Conservation (phyloP, 2,329 filamentous ascomycete species). For the Trichoderma citrinoviride region DNA sequence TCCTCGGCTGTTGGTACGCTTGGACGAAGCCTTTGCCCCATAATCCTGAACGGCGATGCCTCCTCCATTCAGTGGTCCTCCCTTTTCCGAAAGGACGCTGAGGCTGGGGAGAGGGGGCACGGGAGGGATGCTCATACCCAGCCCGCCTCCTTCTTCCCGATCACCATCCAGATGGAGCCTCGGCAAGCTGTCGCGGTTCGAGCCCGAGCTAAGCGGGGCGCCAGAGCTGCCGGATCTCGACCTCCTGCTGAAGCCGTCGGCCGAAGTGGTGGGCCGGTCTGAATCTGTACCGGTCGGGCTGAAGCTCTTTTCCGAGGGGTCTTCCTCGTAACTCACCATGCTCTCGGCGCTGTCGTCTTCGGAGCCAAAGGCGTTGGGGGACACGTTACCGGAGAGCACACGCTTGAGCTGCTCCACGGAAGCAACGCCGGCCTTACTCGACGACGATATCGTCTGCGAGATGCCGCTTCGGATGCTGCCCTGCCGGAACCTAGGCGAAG, state of each 20-base stretch:
- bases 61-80: constrained; percentile 28
- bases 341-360: constrained; percentile 62
- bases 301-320: constrained; percentile 65
- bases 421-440: constrained; percentile 51
- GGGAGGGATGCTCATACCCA: constrained; percentile 48
- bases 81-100: constrained; percentile 33
- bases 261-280: constrained; percentile 33
- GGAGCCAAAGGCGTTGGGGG: constrained; percentile 40
- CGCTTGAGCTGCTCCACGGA: constrained; percentile 64
- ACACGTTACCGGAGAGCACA: constrained; percentile 53
- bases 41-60: constrained; percentile 39
- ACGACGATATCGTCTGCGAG: constrained; percentile 45
- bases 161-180: constrained; percentile 33
- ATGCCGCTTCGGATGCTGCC: constrained; percentile 52
- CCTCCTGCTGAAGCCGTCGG: constrained; percentile 31
- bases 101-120: constrained; percentile 54
- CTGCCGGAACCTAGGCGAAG: constrained; percentile 49
- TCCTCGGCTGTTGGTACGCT: constrained; percentile 44
- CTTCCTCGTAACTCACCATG: constrained; percentile 68
- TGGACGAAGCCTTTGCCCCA: constrained; percentile 32
- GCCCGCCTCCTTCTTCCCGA: constrained; percentile 1
- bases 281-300: constrained; percentile 39
- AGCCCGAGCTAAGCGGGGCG: constrained; percentile 46
- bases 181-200: constrained; percentile 34
- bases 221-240: constrained; percentile 39